A percentile compares a stretch with the other conserved stretches of the same genome.
Evolutionary conservation across 352 stramenopile species (phyloP).

Genomic region (Peronosclerospora sorghi): DNA sequence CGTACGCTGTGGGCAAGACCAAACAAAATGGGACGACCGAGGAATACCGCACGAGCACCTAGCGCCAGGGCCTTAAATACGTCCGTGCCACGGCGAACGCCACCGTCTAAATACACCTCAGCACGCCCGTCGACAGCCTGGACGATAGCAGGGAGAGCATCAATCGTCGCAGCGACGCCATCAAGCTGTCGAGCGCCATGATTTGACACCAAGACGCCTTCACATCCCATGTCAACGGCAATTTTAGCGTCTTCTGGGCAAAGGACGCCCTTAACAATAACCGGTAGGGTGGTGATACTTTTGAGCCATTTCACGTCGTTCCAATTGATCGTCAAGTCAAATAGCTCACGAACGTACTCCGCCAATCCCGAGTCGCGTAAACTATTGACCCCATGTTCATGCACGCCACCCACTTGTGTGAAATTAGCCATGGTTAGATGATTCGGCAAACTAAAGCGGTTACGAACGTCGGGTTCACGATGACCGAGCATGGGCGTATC

Average conservation of each 20-base stretch:
- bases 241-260: conserved; percentile 87
- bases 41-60: too few species aligned
- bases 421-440: too few species aligned
- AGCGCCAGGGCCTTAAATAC: too few species aligned
- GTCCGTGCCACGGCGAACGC: conserved; percentile 91
- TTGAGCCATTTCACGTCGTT: conserved; percentile 89
- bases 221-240: conserved; percentile 83
- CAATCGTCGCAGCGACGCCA: conserved; percentile 83
- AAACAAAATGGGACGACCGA: too few species aligned
- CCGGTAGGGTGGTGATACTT: conserved; percentile 84
- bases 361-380: conserved; percentile 18
- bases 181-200: too few species aligned
- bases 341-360: conserved; percentile 70
- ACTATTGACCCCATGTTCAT: conserved; percentile 51
- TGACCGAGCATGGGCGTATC: conserved; percentile 88
- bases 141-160: conserved; percentile 87
- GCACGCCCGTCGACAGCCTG: too few species aligned
- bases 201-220: too few species aligned
- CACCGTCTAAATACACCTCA: conserved; percentile 91
- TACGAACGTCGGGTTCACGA: conserved; percentile 91
- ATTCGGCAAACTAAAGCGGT: conserved; percentile 82
- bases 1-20: too few species aligned
- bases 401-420: conserved; percentile 31
- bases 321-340: conserved; percentile 91
- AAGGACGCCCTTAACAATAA: conserved; percentile 92